Evolutionary conservation across 805 yeast genomes (phyloP).

Genomic region (Starmerella potacharoeniae): DNA sequence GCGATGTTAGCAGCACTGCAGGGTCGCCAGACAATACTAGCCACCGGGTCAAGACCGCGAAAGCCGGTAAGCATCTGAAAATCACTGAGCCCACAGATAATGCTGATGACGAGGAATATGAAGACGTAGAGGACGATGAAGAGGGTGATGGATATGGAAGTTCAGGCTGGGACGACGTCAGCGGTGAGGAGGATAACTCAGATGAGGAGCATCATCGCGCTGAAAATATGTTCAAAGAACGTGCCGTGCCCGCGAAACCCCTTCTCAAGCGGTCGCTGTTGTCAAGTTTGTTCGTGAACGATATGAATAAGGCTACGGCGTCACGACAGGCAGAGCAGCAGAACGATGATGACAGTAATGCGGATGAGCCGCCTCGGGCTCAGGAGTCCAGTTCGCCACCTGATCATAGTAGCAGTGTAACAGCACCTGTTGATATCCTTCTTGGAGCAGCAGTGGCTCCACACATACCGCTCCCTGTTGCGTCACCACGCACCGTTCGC

Average conservation of each 20-base stretch:
- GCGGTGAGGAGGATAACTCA: slow-evolving; percentile 6
- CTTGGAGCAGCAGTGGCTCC: slow-evolving; percentile 16
- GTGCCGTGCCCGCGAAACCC: slow-evolving; percentile 25
- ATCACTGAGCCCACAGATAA: slow-evolving; percentile 9
- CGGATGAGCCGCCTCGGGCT: neutral
- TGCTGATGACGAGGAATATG: neutral
- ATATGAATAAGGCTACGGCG: slow-evolving; percentile 5
- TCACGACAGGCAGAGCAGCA: neutral
- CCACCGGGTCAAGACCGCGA: neutral
- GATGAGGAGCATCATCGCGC: slow-evolving; percentile 23
- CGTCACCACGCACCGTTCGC: slow-evolving; percentile 1
- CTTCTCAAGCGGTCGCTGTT: slow-evolving; percentile 29
- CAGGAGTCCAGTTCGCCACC: neutral
- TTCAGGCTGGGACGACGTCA: slow-evolving; percentile 21
- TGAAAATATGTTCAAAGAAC: slow-evolving; percentile 25
- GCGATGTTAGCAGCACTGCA: slow-evolving; percentile 14
- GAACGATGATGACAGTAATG: neutral
- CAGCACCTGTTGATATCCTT: slow-evolving; percentile 17
- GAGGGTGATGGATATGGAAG: slow-evolving; percentile 12
- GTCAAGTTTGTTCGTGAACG: slow-evolving; percentile 30
- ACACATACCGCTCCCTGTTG: slow-evolving; percentile 13
- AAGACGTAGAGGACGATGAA: slow-evolving; percentile 3
- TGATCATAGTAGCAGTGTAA: neutral
- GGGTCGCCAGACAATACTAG: slow-evolving; percentile 13
- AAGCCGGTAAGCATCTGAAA: slow-evolving; percentile 7